These are phyloP conservation scores for Perilla frutescens DNA, from an alignment of 257 asterid species.

Conservation along the genomic window DNA sequence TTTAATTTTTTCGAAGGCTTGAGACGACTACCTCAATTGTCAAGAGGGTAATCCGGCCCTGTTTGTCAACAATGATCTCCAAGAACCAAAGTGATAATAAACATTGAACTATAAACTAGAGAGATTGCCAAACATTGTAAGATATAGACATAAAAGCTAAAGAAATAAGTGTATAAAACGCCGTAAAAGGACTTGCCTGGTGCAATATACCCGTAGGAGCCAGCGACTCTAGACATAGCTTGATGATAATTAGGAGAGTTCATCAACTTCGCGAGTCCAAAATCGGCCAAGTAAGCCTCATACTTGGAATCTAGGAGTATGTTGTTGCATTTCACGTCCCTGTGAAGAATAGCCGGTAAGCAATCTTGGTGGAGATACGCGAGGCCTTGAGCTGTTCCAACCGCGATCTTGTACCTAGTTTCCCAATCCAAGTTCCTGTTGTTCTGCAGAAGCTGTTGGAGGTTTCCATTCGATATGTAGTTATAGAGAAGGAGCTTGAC, in stretches of 20 bases:
- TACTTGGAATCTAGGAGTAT: constrained; percentile 81
- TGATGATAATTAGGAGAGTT: constrained; percentile 85
- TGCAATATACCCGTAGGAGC: constrained; percentile 92
- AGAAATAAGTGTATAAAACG: background rate
- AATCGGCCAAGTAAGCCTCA: constrained; percentile 91
- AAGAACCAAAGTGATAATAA: too few relatives aligned
- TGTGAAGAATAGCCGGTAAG: constrained; percentile 80
- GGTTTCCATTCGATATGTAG: constrained; percentile 81
- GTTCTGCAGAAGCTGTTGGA: constrained; percentile 76
- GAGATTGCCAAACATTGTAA: background rate
- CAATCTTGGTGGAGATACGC: constrained; percentile 96
- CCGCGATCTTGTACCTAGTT: constrained; percentile 83
- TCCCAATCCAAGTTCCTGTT: constrained; percentile 92
- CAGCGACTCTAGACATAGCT: constrained; percentile 88
- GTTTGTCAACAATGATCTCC: too few relatives aligned
- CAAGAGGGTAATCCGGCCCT: too few relatives aligned
- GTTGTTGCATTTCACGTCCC: constrained; percentile 95
- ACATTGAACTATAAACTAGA: background rate
- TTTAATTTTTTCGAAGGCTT: too few relatives aligned
- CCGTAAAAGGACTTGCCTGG: constrained; percentile 69
- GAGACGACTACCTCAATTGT: too few relatives aligned
- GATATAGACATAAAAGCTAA: background rate
- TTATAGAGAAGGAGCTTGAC: constrained; percentile 88
- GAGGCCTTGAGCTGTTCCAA: constrained; percentile 94
- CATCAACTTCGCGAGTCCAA: constrained; percentile 96